Evolutionary conservation across 768 basidiomycete species (phyloP).

Genomic region (Tubosaeta sp.): DNA sequence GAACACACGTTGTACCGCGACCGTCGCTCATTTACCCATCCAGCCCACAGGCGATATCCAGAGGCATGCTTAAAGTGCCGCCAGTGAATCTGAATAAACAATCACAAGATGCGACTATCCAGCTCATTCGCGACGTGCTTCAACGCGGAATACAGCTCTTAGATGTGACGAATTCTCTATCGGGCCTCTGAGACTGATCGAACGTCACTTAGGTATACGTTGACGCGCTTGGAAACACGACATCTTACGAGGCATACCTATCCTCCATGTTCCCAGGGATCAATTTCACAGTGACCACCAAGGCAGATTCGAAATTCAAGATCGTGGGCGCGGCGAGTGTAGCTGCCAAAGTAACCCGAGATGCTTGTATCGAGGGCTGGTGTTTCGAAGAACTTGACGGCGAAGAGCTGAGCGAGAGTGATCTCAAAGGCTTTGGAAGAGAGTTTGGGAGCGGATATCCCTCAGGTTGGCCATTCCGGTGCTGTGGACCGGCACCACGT

Average conservation of each 20-base stretch:
- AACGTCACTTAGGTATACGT: constrained; percentile 69
- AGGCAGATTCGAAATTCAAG: constrained; percentile 95
- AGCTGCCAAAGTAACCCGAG: constrained; percentile 96
- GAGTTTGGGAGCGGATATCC: constrained; percentile 87
- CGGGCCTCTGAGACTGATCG: neutral
- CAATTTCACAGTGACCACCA: constrained; percentile 81
- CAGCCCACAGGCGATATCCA: constrained; percentile 89
- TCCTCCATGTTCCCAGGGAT: constrained; percentile 79
- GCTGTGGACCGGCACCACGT: neutral
- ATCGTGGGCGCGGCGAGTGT: constrained; percentile 97
- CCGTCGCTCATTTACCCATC: constrained; percentile 4
- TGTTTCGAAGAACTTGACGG: constrained; percentile 59
- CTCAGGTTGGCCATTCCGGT: constrained; percentile 48
- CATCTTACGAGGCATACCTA: constrained; percentile 81
- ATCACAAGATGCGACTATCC: constrained; percentile 84
- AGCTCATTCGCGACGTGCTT: constrained; percentile 83
- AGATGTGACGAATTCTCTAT: constrained; percentile 46
- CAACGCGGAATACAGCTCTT: constrained; percentile 73
- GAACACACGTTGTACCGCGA: neutral
- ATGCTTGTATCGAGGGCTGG: constrained; percentile 88
- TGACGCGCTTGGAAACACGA: constrained; percentile 87
- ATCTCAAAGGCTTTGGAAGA: constrained; percentile 27
- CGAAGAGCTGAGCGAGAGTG: constrained; percentile 1
- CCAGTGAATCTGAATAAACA: constrained; percentile 86
- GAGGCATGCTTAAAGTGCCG: constrained; percentile 82